Evolutionary conservation across 495 filamentous ascomycete genomes (phyloP).

Genomic region (Pyrenula aspistea): DNA sequence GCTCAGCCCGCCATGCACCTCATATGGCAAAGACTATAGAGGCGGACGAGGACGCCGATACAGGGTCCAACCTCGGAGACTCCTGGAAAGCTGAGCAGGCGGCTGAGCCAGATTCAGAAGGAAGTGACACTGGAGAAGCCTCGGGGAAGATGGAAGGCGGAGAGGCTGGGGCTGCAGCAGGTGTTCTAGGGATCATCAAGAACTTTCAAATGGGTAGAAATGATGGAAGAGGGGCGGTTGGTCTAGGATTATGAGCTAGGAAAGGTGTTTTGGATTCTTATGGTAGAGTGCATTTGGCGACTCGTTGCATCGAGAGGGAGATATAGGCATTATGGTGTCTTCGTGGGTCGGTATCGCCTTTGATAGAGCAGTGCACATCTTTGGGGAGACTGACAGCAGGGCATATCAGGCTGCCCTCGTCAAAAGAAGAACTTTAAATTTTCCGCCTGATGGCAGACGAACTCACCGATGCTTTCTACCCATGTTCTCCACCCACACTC

Average conservation of each 20-base stretch:
- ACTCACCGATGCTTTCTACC: too few species aligned
- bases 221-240: constrained; percentile 34
- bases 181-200: constrained; percentile 74
- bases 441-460: too few species aligned
- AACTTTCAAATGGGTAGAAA: constrained; percentile 82
- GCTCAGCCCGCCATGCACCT: constrained; percentile 22
- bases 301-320: too few species aligned
- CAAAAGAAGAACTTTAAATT: too few species aligned
- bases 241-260: not conserved
- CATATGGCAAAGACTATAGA: constrained; percentile 25
- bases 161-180: constrained; percentile 37
- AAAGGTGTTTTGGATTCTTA: not conserved
- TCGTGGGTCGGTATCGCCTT: too few species aligned
- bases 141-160: too few species aligned
- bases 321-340: too few species aligned
- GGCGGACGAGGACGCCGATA: constrained; percentile 31
- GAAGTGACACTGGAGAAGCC: constrained; percentile 36
- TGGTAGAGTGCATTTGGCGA: too few species aligned
- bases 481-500: too few species aligned
- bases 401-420: too few species aligned
- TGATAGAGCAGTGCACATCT: too few species aligned
- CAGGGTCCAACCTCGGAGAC: constrained; percentile 44
- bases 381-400: too few species aligned
- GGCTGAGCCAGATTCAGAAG: constrained; percentile 32
- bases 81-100: constrained; percentile 50